These are phyloP conservation scores for Rhodofomes roseus DNA, from an alignment of 1,284 basidiomycete species.

Conservation along the genomic window DNA sequence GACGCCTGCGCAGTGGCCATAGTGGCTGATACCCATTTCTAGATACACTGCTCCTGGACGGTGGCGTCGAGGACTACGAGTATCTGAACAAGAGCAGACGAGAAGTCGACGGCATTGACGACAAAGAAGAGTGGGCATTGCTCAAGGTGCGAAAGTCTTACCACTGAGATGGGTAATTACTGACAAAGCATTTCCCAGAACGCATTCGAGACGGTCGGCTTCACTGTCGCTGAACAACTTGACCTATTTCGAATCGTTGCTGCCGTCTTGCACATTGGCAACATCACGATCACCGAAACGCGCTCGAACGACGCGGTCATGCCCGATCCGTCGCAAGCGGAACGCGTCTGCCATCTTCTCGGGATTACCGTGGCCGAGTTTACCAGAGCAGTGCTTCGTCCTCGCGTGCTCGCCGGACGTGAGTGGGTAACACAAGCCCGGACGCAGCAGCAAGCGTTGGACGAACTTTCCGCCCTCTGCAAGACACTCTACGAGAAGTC, in stretches of 20 bases:
- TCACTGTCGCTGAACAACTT: slow-evolving; percentile 80
- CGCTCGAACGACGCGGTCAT: slow-evolving; percentile 89
- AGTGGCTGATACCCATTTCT: background rate
- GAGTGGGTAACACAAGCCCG: slow-evolving; percentile 97
- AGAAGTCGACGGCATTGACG: slow-evolving; percentile 94
- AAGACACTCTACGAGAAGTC: slow-evolving; percentile 98
- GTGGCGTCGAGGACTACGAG: slow-evolving; percentile 80
- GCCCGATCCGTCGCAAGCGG: slow-evolving; percentile 77
- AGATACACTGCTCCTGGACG: slow-evolving; percentile 79
- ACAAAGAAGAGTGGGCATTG: slow-evolving; percentile 82
- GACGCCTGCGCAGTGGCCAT: background rate
- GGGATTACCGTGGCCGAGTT: slow-evolving; percentile 92
- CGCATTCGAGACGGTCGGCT: slow-evolving; percentile 86
- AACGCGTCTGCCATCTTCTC: slow-evolving; percentile 91
- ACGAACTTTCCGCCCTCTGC: slow-evolving; percentile 90
- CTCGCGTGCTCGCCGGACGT: slow-evolving; percentile 89
- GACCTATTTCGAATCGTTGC: slow-evolving; percentile 95
- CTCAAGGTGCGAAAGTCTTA: slow-evolving; percentile 52
- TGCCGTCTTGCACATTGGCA: slow-evolving; percentile 93
- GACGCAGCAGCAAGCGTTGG: slow-evolving; percentile 88
- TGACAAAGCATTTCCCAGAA: slow-evolving; percentile 36
- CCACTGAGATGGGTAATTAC: background rate
- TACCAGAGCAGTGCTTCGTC: slow-evolving; percentile 82
- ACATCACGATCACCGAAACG: slow-evolving; percentile 82
- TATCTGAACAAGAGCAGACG: slow-evolving; percentile 89